Percentiles rank a stretch among this genome's conserved stretches.
Conservation (phyloP, 163 green algal species). For the Scenedesmus sp. region DNA sequence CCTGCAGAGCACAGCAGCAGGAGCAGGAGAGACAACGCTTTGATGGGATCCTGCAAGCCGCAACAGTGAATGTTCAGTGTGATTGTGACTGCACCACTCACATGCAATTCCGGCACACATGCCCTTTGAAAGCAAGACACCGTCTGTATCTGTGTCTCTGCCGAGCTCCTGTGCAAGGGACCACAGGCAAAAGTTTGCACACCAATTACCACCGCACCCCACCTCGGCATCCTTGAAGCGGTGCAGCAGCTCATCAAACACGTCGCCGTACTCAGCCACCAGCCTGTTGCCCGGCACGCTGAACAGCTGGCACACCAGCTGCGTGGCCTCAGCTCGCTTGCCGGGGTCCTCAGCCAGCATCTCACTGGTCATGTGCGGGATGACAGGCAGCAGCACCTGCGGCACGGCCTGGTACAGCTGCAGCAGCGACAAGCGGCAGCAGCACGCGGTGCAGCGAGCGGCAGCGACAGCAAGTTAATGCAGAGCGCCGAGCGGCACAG, state of each 20-base stretch:
- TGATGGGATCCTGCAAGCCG: not conserved
- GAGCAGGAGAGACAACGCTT: not conserved
- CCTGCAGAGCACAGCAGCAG: constrained; percentile 16
- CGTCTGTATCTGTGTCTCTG: too few species aligned
- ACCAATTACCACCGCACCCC: not conserved
- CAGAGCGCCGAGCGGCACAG: too few species aligned
- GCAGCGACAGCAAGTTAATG: too few species aligned
- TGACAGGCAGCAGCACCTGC: constrained; percentile 78
- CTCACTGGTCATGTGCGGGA: constrained; percentile 71
- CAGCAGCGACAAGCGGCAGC: not conserved
- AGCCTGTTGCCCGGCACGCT: constrained; percentile 42
- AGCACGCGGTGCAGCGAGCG: not conserved
- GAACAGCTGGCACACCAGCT: constrained; percentile 71
- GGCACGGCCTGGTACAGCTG: constrained; percentile 75
- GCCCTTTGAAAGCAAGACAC: too few species aligned
- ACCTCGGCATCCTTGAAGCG: constrained; percentile 69
- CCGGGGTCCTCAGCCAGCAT: constrained; percentile 63
- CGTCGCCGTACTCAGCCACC: constrained; percentile 28
- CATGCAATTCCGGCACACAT: not conserved
- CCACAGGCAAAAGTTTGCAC: not conserved
- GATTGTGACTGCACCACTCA: not conserved
- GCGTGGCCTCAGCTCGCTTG: constrained; percentile 62
- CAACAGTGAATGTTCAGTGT: not conserved
- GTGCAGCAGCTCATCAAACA: constrained; percentile 65
- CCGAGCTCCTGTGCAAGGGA: not conserved